Evolutionary conservation across 148 eudicot species (phyloP).

Genomic region (Dianthus caryophyllus): DNA sequence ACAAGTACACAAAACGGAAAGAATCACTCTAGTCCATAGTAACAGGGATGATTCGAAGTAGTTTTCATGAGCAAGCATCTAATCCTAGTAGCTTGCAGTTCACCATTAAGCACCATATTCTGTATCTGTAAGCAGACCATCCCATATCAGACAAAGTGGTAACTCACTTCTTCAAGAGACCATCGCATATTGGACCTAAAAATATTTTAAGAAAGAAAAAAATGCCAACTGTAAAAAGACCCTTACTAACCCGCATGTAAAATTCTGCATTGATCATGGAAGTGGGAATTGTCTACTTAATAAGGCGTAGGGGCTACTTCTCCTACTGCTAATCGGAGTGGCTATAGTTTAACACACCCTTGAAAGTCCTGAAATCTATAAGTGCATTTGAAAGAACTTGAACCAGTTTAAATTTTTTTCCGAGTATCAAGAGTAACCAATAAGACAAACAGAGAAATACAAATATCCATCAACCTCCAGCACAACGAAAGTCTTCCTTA

Average conservation of each 20-base stretch:
- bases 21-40: background rate
- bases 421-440: background rate
- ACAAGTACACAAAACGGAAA: background rate
- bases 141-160: background rate
- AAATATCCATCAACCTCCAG: background rate
- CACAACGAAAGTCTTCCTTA: background rate
- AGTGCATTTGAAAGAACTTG: background rate
- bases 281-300: no score
- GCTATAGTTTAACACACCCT: background rate
- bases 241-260: no score
- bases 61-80: background rate
- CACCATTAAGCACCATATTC: background rate
- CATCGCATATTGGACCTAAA: background rate
- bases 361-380: background rate
- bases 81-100: background rate
- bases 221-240: no score
- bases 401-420: background rate
- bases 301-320: no score
- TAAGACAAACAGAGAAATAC: background rate
- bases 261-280: no score
- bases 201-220: background rate
- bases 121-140: background rate
- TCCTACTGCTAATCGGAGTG: no score
- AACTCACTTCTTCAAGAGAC: background rate
- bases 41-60: background rate